Base-by-base conservation (phyloP, 768 basidiomycete species). In the Mycena rebaudengoi region DNA sequence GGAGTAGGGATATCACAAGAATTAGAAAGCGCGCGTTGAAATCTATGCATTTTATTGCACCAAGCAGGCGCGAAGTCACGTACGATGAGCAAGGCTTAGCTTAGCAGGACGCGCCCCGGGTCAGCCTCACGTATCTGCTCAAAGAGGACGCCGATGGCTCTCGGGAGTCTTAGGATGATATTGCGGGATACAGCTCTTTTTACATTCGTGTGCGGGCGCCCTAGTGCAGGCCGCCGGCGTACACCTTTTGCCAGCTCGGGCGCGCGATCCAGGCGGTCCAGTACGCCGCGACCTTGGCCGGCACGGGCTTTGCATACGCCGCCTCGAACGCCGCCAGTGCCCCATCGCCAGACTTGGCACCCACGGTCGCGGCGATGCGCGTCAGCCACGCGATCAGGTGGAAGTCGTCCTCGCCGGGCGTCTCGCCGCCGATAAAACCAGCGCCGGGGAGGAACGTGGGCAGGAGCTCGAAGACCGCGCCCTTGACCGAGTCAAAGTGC, bases 321-420 rank as follows among this genome's bases (percentile, higher is more conserved):
- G 76, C 75, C 71, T 82, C 80, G 5, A 86, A 64, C 3, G 76
- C 71, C 26, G 67, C 70, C 39, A 79, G 51, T 4, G 80, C 82
- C 12, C 81, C 78, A 21, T 76, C 77, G 26, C 74, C 75, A 13
- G 71, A 70, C 18, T 70, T 73, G 25, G 75, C 81, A 1, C 83
- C 83, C 1, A 70, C 57, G 6, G 83, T 66, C 21, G 74, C 73
- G 12, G 78, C 77, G 25, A 86, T 79, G 29, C 83, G 80, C 25
- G 84, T 81, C 29, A 88, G 72, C 86, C 84, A 88, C 8, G 79
- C 83, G 7, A 64, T 82, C 40, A 88, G 73, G 72, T 86, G 86
- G 75, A 83, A 86, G 68, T 86, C 87, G 55, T 84, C 85, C 69
- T 85, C 84, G 10, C 85, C 80, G 0, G 85, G 84, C 39, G 53